Evolutionary conservation across 495 filamentous ascomycete species (phyloP).

Genomic region (Tuber calosporum): DNA sequence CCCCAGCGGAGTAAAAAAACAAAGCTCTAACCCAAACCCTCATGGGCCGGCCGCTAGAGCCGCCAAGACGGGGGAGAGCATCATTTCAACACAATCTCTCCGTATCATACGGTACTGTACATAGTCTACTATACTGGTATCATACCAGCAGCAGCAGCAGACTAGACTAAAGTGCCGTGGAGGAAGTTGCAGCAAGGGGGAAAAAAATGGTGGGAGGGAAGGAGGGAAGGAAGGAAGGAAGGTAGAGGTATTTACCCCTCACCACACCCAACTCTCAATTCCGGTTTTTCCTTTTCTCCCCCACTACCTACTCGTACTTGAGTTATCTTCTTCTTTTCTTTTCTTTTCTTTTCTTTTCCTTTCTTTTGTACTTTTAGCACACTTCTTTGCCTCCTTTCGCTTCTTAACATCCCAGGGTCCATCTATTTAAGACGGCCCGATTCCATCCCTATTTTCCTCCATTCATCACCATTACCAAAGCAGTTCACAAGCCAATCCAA

Average conservation of each 20-base stretch:
- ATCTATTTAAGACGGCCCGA: not conserved
- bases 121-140: too few species aligned
- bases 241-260: slow-evolving; percentile 1
- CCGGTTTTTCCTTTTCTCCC: not conserved
- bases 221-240: not conserved
- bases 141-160: not conserved
- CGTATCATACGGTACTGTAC: not conserved
- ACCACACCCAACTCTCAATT: not conserved
- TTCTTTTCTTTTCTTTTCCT: too few species aligned
- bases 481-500: not conserved
- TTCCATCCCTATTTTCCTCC: not conserved
- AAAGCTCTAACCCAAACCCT: not conserved
- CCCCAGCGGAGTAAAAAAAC: not conserved
- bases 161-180: not conserved
- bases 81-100: slow-evolving; percentile 1
- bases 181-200: too few species aligned
- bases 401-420: not conserved
- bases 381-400: not conserved
- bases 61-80: not conserved
- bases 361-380: too few species aligned
- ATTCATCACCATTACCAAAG: not conserved
- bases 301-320: not conserved
- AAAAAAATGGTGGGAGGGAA: not conserved
- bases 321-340: not conserved
- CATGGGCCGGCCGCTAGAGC: not conserved